phyloP scores from a whole-genome alignment of 441 rosid genomes.

The Omphalea diandra region DNA sequence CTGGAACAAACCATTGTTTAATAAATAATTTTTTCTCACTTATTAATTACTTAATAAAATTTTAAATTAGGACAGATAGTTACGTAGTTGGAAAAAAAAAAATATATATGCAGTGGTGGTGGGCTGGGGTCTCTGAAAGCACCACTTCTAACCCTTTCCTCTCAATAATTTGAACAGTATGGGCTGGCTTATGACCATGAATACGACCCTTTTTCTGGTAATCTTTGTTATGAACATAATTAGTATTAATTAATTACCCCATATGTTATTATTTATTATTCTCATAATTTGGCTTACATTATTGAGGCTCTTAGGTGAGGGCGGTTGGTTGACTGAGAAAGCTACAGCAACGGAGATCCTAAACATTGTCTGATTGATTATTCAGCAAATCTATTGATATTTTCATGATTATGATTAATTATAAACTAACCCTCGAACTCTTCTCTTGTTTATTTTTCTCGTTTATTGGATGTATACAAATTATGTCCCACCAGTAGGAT shows the following conservation, averaged over 20 bases:
- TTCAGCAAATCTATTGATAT: neutral
- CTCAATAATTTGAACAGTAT: conserved; percentile 38
- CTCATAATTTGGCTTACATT: neutral
- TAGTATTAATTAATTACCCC: neutral
- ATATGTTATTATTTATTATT: neutral
- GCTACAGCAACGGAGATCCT: conserved; percentile 30
- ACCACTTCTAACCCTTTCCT: conserved; percentile 27
- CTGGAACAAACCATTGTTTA: neutral
- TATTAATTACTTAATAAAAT: neutral
- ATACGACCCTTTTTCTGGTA: conserved; percentile 18
- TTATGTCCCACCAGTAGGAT: no score
- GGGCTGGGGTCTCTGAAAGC: conserved; percentile 15
- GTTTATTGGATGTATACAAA: no score
- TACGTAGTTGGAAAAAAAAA: conserved; percentile 28
- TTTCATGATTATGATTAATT: neutral
- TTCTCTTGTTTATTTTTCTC: no score
- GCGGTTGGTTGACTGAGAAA: conserved; percentile 39
- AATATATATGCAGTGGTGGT: neutral
- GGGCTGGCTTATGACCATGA: conserved; percentile 33
- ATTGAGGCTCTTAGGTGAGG: conserved; percentile 22
- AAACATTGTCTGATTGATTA: neutral
- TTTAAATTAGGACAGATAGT: conserved; percentile 12
- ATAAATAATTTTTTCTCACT: conserved; percentile 22
- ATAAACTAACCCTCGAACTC: neutral
- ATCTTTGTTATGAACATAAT: neutral